Base-by-base conservation (phyloP, 2,329 filamentous ascomycete species). In the Aureobasidium leucospermi region DNA sequence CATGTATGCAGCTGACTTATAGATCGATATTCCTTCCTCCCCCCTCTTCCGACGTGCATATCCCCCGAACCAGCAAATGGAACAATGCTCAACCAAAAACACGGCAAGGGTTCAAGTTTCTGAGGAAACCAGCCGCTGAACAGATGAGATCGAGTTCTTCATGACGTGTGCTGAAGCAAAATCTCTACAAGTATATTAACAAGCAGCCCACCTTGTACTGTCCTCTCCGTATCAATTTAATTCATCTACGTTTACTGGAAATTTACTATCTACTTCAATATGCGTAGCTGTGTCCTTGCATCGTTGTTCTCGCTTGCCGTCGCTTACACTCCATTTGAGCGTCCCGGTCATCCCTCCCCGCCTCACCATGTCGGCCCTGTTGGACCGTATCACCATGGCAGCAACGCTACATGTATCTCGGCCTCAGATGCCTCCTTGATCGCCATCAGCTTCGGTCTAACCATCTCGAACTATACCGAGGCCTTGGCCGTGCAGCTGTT, bases 381-480 rank as follows among this genome's bases (percentile, higher is more conserved):
- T 45, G 3, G 29, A 36, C 52, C 28, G n/a, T 19, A 16, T 31
- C 28, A 55, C 8, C 19, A 16, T 29, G 28, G 4, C 16, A 13
- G 7, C 15, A 56, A 19, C 13, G 15, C 55, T 23, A 41, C 38
- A 15, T 69, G 69, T 62, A 60, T 71, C 34, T 67, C 53, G 36
- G 32, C 61, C 8, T 15, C 56, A 16, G 62, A 67, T 34, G 69
- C 68, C 39, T 57, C 67, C 36, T 36, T 62, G n/a, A 59, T 71
- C 52, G 68, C 65, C n/a, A 62, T 60, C 15, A 65, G 64, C 59
- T 71, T 65, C 45, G 68, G 63, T 57, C 46, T 64, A 45, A 65
- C 70, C 46, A 69, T 71, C 59, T 61, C 64, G 46, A 59, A 60
- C 60, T 70, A 69, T 64, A 63, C 60, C 58, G 56, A 64, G 16